These are phyloP conservation scores for Colletotrichum camelliae DNA, from an alignment of 2,329 filamentous ascomycete genomes.

Conservation along the genomic window DNA sequence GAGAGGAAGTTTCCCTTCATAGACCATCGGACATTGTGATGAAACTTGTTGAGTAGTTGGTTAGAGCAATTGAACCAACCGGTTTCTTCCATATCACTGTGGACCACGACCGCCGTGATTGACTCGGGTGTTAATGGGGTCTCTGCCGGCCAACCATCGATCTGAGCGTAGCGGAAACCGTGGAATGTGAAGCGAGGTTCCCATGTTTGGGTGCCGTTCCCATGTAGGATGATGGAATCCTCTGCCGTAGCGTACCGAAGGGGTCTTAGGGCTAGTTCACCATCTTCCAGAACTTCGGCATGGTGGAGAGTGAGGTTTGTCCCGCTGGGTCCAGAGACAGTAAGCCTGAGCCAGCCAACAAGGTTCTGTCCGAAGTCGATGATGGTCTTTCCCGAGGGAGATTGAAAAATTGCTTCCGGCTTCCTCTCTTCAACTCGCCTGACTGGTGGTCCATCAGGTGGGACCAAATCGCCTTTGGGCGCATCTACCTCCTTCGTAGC, in stretches of 20 bases:
- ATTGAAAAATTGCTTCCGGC: conserved; percentile 33
- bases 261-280: conserved; percentile 45
- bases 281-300: conserved; percentile 59
- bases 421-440: conserved; percentile 36
- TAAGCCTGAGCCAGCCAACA: conserved; percentile 53
- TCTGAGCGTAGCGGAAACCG: conserved; percentile 56
- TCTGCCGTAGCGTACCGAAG: conserved; percentile 47
- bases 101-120: conserved; percentile 41
- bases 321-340: conserved; percentile 38
- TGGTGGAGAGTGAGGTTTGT: conserved; percentile 52
- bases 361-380: conserved; percentile 65
- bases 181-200: conserved; percentile 58
- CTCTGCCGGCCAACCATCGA: conserved; percentile 46
- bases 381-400: conserved; percentile 47
- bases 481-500: conserved; percentile 32
- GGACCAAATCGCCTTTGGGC: conserved; percentile 37
- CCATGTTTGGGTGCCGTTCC: conserved; percentile 33
- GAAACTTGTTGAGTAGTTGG: conserved; percentile 55
- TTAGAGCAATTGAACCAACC: conserved; percentile 60
- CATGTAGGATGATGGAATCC: conserved; percentile 41
- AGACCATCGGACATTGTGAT: conserved; percentile 60
- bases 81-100: conserved; percentile 56
- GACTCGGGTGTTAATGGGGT: conserved; percentile 23
- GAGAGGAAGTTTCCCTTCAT: conserved; percentile 65
- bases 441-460: conserved; percentile 50